Evolutionary conservation across 2,329 filamentous ascomycete species (phyloP).

Genomic region (Coniochaeta sp.): DNA sequence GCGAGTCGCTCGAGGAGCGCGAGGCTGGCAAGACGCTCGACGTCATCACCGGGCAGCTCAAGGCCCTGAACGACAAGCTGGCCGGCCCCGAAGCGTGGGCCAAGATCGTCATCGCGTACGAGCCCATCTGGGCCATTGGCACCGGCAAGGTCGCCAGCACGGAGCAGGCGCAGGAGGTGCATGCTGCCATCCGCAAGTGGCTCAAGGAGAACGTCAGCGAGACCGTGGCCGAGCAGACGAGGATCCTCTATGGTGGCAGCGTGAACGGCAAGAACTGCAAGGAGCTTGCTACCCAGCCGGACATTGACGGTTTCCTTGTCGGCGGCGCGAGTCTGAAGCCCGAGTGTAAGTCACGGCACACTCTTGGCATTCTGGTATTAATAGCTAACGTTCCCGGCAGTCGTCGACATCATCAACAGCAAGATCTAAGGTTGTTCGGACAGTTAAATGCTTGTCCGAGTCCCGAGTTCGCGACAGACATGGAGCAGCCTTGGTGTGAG

Average conservation of each 20-base stretch:
- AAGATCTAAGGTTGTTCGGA: constrained; percentile 31
- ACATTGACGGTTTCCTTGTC: constrained; percentile 98
- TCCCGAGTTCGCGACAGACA: constrained; percentile 8
- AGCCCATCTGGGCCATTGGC: constrained; percentile 95
- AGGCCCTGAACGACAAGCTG: constrained; percentile 65
- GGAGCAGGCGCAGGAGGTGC: constrained; percentile 88
- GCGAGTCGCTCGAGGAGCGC: constrained; percentile 89
- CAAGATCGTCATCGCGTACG: constrained; percentile 94
- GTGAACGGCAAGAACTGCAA: constrained; percentile 98
- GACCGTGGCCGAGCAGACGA: constrained; percentile 73
- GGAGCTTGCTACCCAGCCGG: constrained; percentile 82
- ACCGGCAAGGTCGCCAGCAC: constrained; percentile 90
- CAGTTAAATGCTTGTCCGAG: background rate
- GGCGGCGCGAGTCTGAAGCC: constrained; percentile 96
- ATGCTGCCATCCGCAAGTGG: constrained; percentile 87
- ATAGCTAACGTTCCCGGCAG: constrained; percentile 21
- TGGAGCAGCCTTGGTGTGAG: background rate
- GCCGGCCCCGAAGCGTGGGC: constrained; percentile 62
- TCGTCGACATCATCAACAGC: constrained; percentile 55
- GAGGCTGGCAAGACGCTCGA: constrained; percentile 80
- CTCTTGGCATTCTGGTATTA: background rate
- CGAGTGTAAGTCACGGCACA: constrained; percentile 58
- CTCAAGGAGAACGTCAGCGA: constrained; percentile 70
- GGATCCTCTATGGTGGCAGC: constrained; percentile 93
- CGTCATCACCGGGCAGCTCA: constrained; percentile 78